These are phyloP conservation scores for Stylonectria norvegica DNA, from an alignment of 2,329 filamentous ascomycete species.

Conservation along the genomic window DNA sequence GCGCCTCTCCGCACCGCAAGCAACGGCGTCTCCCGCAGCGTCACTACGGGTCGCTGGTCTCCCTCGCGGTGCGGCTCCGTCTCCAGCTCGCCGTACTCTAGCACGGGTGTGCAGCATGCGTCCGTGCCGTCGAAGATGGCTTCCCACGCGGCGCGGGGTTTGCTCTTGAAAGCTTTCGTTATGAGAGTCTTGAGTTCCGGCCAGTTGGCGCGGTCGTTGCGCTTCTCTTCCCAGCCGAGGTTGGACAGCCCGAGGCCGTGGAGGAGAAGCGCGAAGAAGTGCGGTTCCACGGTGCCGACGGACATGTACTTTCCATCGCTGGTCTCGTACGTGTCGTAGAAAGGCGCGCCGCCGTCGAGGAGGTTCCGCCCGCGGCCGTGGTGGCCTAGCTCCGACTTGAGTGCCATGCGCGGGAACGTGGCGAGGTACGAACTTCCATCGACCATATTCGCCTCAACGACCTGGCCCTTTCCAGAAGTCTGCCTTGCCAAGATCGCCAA, in stretches of 20 bases:
- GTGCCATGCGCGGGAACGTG: constrained; percentile 68
- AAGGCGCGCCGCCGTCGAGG: constrained; percentile 82
- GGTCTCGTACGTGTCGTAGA: constrained; percentile 86
- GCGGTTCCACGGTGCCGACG: constrained; percentile 85
- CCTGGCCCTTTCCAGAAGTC: constrained; percentile 68
- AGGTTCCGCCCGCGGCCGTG: constrained; percentile 68
- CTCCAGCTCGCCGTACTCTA: constrained; percentile 71
- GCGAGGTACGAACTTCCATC: constrained; percentile 80
- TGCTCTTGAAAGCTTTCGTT: constrained; percentile 60
- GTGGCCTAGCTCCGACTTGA: constrained; percentile 61
- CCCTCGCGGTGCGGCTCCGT: constrained; percentile 47
- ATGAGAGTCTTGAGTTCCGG: constrained; percentile 61
- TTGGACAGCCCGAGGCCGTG: constrained; percentile 60
- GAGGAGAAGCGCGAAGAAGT: constrained; percentile 72
- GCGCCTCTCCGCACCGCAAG: no score
- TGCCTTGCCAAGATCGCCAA: constrained; percentile 70
- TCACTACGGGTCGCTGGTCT: constrained; percentile 69
- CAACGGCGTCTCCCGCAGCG: constrained; percentile 66
- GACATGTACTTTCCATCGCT: constrained; percentile 76
- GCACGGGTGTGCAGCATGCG: constrained; percentile 86
- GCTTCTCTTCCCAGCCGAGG: constrained; percentile 47
- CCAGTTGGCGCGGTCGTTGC: constrained; percentile 65
- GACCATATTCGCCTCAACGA: constrained; percentile 96
- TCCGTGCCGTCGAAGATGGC: constrained; percentile 82
- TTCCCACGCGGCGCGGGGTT: constrained; percentile 79